Evolutionary conservation across 495 filamentous ascomycete species (phyloP).

Genomic region (Choiromyces venosus): DNA sequence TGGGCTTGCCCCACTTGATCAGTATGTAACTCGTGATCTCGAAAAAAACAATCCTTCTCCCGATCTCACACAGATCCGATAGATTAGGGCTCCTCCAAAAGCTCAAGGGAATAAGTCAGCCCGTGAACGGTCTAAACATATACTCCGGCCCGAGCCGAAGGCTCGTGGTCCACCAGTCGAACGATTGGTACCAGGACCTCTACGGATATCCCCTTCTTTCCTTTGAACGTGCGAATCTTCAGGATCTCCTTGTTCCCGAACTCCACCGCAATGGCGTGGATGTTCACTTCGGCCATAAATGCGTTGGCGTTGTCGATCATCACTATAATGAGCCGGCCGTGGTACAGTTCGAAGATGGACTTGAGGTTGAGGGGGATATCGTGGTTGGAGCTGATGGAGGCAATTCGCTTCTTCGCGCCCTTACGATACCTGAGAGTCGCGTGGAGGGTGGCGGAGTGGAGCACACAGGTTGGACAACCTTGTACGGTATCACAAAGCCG

Average conservation of each 20-base stretch:
- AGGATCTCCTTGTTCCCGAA: conserved; percentile 15
- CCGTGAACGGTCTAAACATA: conserved; percentile 4
- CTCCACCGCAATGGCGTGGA: conserved; percentile 6
- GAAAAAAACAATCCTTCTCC: background rate
- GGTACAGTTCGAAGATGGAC: conserved; percentile 8
- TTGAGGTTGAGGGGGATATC: conserved; percentile 14
- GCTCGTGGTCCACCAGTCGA: background rate
- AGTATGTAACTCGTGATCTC: background rate
- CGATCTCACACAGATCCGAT: background rate
- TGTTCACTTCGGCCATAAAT: conserved; percentile 15
- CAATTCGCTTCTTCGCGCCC: conserved; percentile 11
- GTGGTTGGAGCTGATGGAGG: conserved; percentile 20
- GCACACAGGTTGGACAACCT: conserved; percentile 17
- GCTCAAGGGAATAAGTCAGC: conserved; percentile 10
- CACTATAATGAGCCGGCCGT: background rate
- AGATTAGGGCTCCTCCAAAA: conserved; percentile 16
- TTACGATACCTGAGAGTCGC: conserved; percentile 1
- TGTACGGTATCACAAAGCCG: conserved; percentile 11
- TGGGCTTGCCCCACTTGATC: conserved; percentile 2
- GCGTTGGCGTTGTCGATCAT: conserved; percentile 5
- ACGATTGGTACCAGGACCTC: background rate
- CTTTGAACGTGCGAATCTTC: conserved; percentile 5
- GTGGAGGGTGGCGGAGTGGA: background rate
- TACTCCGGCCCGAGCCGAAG: background rate
- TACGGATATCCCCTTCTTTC: conserved; percentile 7